Evolutionary conservation across 495 filamentous ascomycete species (phyloP), one percentile per base, ranked within the genome.

Genomic region (Chlorociboria aeruginascens): DNA sequence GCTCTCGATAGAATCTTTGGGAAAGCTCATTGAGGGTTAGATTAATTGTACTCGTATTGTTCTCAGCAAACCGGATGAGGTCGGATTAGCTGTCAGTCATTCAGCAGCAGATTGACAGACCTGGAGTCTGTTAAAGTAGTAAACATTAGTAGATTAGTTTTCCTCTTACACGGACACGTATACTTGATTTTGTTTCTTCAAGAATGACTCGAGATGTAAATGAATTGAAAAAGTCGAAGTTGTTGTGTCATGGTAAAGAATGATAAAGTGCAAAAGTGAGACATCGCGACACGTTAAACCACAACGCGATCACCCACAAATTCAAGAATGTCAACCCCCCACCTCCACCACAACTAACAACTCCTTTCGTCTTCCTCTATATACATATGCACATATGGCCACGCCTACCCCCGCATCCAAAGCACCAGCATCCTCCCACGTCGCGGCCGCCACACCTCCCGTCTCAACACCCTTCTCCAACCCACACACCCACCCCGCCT

Each of bases 401-500:
- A 76, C 73, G 6, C 71, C 73, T 31, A 74, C 69, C 29, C 61
- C 71, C 11, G 63, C 59, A 48, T 68, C 36, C 36, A 65, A 41
- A 64, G 71, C 46, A 61, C 69, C 29, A 61, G 63, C 66, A 6
- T 37, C 43, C 17, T 25, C 40, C 6, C 53, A 52, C n/a, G 1
- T 25, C 20, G 66, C 66, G 4, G 69, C 65, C 10, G 70, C 67
- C 8, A 76, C 74, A 4, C 74, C 72, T 7, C 70, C 73, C 30
- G 70, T 70, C 12, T 78, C 74, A 39, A 76, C 73, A 2, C 74
- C 73, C 13, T 76, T 76, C 57, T 75, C 74, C 2, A 63, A 57
- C 20, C 59, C 57, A 20, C 61, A 64, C 34, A 43, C 28, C 17
- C 70, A 68, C 34, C 63, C 68, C 42, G 69, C 65, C 12, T 69